These are phyloP conservation scores for Globisporangium megalacanthum DNA, from an alignment of 352 stramenopile genomes.

Conservation along the genomic window DNA sequence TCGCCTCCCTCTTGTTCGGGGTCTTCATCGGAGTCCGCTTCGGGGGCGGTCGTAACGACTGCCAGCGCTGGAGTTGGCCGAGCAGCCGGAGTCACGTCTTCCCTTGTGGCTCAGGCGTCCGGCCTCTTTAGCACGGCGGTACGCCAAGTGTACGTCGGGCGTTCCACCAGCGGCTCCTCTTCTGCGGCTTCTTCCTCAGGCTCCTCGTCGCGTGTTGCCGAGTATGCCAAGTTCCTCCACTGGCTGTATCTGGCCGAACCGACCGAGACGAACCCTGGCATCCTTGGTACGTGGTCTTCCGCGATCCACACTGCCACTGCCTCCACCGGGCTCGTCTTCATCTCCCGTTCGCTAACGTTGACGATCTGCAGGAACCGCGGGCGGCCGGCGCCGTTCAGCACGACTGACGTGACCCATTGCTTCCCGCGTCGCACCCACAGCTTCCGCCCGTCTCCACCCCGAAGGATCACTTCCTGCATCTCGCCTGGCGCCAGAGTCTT, in stretches of 20 bases:
- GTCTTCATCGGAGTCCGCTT: too few species aligned
- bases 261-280: constrained; percentile 5
- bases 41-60: too few species aligned
- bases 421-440: not conserved
- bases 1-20: too few species aligned
- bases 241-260: constrained; percentile 1
- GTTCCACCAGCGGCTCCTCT: too few species aligned
- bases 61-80: too few species aligned
- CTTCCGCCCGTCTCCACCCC: too few species aligned
- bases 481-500: not conserved
- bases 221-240: not conserved
- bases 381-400: not conserved
- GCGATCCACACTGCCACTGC: too few species aligned
- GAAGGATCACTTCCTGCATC: not conserved
- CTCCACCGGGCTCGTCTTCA: not conserved
- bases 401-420: not conserved
- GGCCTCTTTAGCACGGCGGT: too few species aligned
- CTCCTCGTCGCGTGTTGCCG: not conserved
- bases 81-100: too few species aligned
- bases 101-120: too few species aligned
- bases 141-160: too few species aligned
- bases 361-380: not conserved
- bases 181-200: constrained; percentile 8
- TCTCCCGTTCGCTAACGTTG: not conserved
- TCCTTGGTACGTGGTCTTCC: constrained; percentile 6